Percentiles rank a stretch among this genome's conserved stretches.
These are phyloP conservation scores for Pseudogymnoascus sp. DNA, from an alignment of 2,329 filamentous ascomycete species.

Conservation along the genomic window DNA sequence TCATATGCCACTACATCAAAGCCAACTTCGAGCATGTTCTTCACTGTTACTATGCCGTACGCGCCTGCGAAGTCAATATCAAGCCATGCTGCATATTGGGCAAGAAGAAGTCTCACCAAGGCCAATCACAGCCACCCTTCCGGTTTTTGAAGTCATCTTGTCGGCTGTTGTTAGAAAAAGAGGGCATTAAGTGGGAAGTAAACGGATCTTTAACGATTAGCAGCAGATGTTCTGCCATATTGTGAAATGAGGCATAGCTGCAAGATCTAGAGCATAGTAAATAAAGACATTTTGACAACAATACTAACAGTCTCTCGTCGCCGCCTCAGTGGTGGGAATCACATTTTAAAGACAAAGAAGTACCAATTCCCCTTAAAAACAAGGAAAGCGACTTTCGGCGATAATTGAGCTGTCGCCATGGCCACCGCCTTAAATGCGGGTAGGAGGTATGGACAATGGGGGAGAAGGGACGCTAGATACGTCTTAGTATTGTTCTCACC, in stretches of 20 bases:
- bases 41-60: conserved; percentile 18
- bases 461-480: not conserved
- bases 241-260: not conserved
- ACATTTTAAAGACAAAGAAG: not conserved
- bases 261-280: not conserved
- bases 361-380: not conserved
- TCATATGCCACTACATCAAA: conserved; percentile 36
- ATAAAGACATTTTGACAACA: not conserved
- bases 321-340: not conserved
- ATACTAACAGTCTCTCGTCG: not conserved
- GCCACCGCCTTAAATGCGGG: not conserved
- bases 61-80: conserved; percentile 8
- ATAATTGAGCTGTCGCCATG: not conserved
- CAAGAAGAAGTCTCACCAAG: conserved; percentile 14
- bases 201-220: not conserved
- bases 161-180: not conserved
- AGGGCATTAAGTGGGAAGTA: not conserved
- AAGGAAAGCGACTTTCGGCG: not conserved
- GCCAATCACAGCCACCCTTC: conserved; percentile 22
- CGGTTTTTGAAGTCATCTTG: not conserved
- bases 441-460: not conserved
- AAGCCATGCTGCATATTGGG: not conserved
- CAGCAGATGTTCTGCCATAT: not conserved
- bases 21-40: conserved; percentile 36
- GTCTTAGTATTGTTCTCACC: not conserved